phyloP scores from a whole-genome alignment of 345 rosid genomes.

The Rhizophora mangle region DNA sequence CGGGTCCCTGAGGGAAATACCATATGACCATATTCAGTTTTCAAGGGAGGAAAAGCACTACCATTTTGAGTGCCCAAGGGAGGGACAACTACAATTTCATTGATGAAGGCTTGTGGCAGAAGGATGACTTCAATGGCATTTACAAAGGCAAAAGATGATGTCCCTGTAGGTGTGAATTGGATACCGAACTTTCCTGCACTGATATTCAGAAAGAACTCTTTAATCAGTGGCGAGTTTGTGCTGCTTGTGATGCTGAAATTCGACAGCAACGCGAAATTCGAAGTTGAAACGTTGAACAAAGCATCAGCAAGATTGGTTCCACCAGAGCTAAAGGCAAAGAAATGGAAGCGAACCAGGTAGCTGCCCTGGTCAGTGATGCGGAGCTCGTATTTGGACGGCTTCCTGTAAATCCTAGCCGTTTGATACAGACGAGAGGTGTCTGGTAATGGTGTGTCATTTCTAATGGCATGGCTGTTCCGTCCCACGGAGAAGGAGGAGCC shows the following conservation, averaged over 20 bases:
- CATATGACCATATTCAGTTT: no score
- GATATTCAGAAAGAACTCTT: conserved; percentile 47
- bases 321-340: conserved; percentile 27
- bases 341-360: conserved; percentile 47
- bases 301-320: conserved; percentile 31
- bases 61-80: neutral
- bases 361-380: conserved; percentile 20
- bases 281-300: conserved; percentile 34
- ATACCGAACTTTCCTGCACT: conserved; percentile 12
- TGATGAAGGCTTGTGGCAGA: neutral
- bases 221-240: conserved; percentile 13
- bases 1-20: no score
- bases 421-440: conserved; percentile 26
- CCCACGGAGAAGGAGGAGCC: neutral
- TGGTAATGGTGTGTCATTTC: neutral
- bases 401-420: conserved; percentile 49
- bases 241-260: conserved; percentile 23
- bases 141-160: conserved; percentile 9
- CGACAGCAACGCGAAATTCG: conserved; percentile 27
- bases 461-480: conserved; percentile 8
- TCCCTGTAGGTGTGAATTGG: neutral
- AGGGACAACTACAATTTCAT: neutral
- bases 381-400: conserved; percentile 33
- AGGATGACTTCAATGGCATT: conserved; percentile 14
- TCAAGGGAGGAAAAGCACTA: neutral